Conservation (phyloP, 164 flowering plant species). For the Chloranthus sessilifolius region DNA sequence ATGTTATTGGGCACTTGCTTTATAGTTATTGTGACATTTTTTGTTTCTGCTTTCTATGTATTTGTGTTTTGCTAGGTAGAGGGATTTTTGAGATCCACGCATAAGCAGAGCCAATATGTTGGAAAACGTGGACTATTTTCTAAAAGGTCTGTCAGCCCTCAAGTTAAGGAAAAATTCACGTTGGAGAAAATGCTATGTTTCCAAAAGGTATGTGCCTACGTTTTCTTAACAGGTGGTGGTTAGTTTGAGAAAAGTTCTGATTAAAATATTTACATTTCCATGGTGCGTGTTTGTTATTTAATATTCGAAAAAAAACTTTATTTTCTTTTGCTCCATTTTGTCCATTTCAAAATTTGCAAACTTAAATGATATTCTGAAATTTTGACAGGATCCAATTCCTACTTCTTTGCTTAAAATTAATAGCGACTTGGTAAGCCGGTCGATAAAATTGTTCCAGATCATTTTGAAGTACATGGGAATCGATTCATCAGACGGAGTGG, state of each 20-base stretch:
- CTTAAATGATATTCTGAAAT: slow-evolving; percentile 9
- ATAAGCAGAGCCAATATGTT: slow-evolving; percentile 80
- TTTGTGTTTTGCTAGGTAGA: slow-evolving; percentile 55
- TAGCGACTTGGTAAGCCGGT: slow-evolving; percentile 72
- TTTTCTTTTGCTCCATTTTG: no score
- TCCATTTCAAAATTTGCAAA: not conserved
- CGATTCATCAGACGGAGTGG: slow-evolving; percentile 68
- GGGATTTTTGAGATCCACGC: slow-evolving; percentile 85
- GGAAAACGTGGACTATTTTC: slow-evolving; percentile 91
- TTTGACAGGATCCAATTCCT: slow-evolving; percentile 91
- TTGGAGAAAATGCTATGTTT: slow-evolving; percentile 98
- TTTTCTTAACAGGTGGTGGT: not conserved
- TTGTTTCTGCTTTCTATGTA: not conserved
- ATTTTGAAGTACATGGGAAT: slow-evolving; percentile 94
- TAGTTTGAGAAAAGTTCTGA: not conserved
- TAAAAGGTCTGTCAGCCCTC: slow-evolving; percentile 69
- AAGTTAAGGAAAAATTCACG: slow-evolving; percentile 73
- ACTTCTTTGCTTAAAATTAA: slow-evolving; percentile 86
- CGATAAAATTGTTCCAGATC: slow-evolving; percentile 72
- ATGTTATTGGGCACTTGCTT: not conserved
- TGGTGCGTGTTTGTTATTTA: not conserved
- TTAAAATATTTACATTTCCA: not conserved
- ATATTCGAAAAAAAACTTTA: no score
- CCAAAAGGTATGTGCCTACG: slow-evolving; percentile 69
- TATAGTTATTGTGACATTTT: not conserved